These are phyloP conservation scores for Neonectria hederae DNA, from an alignment of 2,329 filamentous ascomycete species.

Conservation along the genomic window DNA sequence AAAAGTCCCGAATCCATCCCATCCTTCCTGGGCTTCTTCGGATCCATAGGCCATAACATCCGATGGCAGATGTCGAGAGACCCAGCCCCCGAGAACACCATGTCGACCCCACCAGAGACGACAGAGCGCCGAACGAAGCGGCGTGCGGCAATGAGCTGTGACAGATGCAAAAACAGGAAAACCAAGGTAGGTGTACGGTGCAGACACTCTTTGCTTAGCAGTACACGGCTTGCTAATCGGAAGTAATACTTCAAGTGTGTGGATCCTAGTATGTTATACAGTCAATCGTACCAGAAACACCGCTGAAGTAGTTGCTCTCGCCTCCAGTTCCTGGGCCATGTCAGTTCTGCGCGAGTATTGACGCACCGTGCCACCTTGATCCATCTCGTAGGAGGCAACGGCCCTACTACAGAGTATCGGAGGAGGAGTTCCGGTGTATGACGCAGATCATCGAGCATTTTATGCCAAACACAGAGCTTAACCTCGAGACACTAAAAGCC, in stretches of 20 bases:
- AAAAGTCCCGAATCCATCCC: not conserved
- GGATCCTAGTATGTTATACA: conserved; percentile 13
- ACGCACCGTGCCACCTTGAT: conserved; percentile 17
- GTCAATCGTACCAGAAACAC: not conserved
- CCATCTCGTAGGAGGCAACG: conserved; percentile 20
- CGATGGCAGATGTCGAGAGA: not conserved
- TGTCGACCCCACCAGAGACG: conserved; percentile 8
- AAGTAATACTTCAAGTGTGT: conserved; percentile 11
- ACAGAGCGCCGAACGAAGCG: conserved; percentile 17
- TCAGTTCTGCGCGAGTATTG: conserved; percentile 21
- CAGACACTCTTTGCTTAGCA: not conserved
- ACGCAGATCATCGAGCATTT: conserved; percentile 24
- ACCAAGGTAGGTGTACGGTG: conserved; percentile 11
- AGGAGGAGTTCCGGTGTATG: conserved; percentile 25
- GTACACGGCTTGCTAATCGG: not conserved
- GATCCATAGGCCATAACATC: not conserved
- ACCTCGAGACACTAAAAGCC: conserved; percentile 15
- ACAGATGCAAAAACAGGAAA: conserved; percentile 19
- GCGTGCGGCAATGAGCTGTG: conserved; percentile 22
- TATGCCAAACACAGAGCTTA: conserved; percentile 17
- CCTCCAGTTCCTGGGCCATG: conserved; percentile 20
- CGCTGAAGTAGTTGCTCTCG: not conserved
- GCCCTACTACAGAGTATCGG: conserved; percentile 20
- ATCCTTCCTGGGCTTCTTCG: not conserved
- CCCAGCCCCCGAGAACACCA: not conserved